Conservation (phyloP, 176 grass and related monocot species). For the Oryza glaberrima region DNA sequence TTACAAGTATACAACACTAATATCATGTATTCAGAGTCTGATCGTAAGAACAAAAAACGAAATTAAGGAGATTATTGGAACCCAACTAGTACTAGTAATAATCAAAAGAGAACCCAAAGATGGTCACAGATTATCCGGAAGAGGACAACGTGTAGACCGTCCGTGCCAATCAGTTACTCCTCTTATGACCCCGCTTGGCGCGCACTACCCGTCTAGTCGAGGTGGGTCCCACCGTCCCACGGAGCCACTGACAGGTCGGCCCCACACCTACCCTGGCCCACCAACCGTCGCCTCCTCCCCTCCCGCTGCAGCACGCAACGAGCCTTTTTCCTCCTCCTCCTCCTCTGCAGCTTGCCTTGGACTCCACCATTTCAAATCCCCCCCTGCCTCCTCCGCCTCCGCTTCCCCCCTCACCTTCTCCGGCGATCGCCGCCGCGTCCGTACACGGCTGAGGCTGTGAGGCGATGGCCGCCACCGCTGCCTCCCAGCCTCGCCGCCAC, state of each 20-base stretch:
- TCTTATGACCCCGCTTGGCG: background rate
- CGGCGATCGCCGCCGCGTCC: background rate
- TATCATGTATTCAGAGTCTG: no score
- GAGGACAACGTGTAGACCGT: background rate
- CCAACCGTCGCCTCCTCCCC: background rate
- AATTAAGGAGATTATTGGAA: no score
- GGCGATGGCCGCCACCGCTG: background rate
- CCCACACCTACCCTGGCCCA: background rate
- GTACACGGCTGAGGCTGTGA: background rate
- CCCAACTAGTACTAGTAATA: no score
- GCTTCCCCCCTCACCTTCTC: background rate
- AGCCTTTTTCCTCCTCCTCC: background rate
- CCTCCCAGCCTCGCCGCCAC: constrained; percentile 10
- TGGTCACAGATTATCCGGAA: background rate
- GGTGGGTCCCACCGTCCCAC: background rate
- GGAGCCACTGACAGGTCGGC: background rate
- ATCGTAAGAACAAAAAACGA: no score
- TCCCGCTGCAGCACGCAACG: background rate
- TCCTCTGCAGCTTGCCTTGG: background rate
- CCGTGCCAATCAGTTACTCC: background rate
- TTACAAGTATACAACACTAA: no score
- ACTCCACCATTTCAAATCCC: constrained; percentile 42
- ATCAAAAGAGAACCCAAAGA: no score
- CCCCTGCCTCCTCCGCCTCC: background rate
- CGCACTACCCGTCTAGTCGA: background rate